These are phyloP conservation scores for Botryosphaeria dothidea DNA, from an alignment of 2,329 filamentous ascomycete genomes.

Conservation along the genomic window DNA sequence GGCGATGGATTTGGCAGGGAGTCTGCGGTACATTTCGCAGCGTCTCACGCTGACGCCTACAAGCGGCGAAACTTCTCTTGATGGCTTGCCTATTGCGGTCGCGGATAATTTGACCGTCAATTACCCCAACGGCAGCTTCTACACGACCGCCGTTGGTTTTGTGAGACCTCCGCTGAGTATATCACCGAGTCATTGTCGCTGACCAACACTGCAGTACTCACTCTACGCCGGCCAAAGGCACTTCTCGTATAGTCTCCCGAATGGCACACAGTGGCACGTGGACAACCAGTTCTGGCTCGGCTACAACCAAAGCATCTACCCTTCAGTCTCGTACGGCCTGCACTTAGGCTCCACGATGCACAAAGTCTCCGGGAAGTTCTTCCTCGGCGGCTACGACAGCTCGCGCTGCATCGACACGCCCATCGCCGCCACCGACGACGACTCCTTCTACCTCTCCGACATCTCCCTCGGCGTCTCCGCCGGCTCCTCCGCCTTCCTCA, in stretches of 20 bases:
- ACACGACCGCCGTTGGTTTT: background rate
- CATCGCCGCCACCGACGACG: conserved; percentile 24
- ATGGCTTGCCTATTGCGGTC: background rate
- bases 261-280: background rate
- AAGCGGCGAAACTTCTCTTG: background rate
- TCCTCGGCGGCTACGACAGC: conserved; percentile 40
- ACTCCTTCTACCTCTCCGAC: conserved; percentile 32
- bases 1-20: background rate
- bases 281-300: background rate
- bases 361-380: conserved; percentile 29
- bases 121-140: background rate
- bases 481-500: conserved; percentile 1
- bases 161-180: background rate
- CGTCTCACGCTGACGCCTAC: background rate
- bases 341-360: conserved; percentile 36
- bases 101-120: background rate
- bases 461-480: conserved; percentile 44
- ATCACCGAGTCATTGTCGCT: background rate
- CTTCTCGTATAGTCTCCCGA: background rate
- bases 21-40: background rate
- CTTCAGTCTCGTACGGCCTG: conserved; percentile 32
- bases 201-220: background rate
- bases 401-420: conserved; percentile 30
- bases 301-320: conserved; percentile 19
- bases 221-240: background rate